A percentile compares a stretch with the other conserved stretches of the same genome.
Conservation (phyloP, 1,139 yeast genomes). For the Kodamaea sp. region DNA sequence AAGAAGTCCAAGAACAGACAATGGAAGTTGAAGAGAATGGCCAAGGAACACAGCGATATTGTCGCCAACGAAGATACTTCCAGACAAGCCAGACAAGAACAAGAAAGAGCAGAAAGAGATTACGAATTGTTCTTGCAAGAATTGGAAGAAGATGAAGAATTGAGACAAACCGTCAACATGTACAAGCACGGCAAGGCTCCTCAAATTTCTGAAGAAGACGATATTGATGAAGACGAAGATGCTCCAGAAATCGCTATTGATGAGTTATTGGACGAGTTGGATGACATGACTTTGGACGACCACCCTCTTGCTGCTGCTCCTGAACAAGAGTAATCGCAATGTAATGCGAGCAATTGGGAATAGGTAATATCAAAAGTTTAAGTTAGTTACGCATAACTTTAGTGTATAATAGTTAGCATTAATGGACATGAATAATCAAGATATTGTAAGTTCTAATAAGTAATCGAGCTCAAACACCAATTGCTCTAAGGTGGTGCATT, state of each 20-base stretch:
- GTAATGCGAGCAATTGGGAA: too few species aligned
- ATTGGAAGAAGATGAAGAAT: constrained; percentile 93
- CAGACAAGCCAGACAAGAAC: constrained; percentile 82
- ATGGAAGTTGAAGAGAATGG: constrained; percentile 99
- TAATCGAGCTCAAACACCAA: too few species aligned
- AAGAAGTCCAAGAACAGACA: constrained; percentile 77
- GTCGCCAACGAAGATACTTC: constrained; percentile 70
- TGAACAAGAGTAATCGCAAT: too few species aligned
- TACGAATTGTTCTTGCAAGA: constrained; percentile 96
- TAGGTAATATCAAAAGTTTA: too few species aligned
- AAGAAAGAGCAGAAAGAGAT: constrained; percentile 91
- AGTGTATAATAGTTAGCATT: too few species aligned
- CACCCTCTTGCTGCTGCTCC: constrained; percentile 30
- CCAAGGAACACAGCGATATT: constrained; percentile 86
- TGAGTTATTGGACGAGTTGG: constrained; percentile 87
- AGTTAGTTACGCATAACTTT: too few species aligned
- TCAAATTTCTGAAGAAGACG: constrained; percentile 44
- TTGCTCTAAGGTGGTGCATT: too few species aligned
- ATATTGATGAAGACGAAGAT: constrained; percentile 59
- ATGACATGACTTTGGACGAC: constrained; percentile 82
- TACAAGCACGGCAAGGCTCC: constrained; percentile 61
- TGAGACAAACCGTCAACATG: constrained; percentile 86
- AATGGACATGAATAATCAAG: too few species aligned
- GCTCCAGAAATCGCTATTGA: constrained; percentile 78
- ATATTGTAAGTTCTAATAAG: too few species aligned